phyloP scores from a whole-genome alignment of 176 grass and related monocot species.

The Hordeum marinum region DNA sequence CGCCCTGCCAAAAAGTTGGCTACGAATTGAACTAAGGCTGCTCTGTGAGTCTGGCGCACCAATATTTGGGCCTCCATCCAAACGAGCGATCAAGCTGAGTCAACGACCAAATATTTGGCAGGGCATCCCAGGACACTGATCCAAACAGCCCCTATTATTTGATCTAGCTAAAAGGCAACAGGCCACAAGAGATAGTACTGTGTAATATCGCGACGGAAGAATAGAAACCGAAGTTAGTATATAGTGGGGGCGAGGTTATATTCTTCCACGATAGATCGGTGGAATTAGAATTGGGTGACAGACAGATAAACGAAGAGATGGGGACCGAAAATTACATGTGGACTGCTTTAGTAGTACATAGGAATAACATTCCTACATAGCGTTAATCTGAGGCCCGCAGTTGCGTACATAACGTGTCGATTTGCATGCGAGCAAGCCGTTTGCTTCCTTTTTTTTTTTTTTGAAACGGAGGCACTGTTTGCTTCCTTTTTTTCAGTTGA shows the following conservation, averaged over 20 bases:
- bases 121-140: too few species aligned
- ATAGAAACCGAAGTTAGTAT: slow-evolving; percentile 6
- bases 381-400: neutral
- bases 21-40: too few species aligned
- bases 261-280: slow-evolving; percentile 26
- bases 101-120: too few species aligned
- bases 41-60: too few species aligned
- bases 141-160: too few species aligned
- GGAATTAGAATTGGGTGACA: slow-evolving; percentile 6
- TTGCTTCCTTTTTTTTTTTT: too few species aligned
- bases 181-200: neutral
- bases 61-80: too few species aligned
- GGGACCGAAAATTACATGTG: neutral
- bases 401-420: neutral
- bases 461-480: too few species aligned
- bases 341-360: neutral
- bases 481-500: too few species aligned
- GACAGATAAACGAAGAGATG: slow-evolving; percentile 1
- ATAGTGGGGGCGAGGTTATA: slow-evolving; percentile 29
- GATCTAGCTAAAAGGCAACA: neutral
- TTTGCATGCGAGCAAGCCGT: neutral
- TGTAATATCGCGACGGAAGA: neutral
- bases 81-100: too few species aligned
- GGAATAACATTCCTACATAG: slow-evolving; percentile 16
- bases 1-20: too few species aligned